Percentiles rank a stretch among this genome's conserved stretches.
These are phyloP conservation scores for Creolimax fragrantissima DNA, from an alignment of 78 protist genomes.

Conservation along the genomic window DNA sequence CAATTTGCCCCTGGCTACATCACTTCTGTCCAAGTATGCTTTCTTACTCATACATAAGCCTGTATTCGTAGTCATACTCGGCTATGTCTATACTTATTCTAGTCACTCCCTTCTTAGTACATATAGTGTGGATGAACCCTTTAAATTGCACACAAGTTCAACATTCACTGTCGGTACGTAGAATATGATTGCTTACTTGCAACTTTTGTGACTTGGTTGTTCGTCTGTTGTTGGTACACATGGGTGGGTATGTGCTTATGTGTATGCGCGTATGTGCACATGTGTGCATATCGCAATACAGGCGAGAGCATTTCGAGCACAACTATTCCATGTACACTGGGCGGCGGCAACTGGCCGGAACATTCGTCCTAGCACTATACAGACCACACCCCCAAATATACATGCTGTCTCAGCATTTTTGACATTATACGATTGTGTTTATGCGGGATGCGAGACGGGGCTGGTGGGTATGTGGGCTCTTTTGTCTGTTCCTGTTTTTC, in stretches of 20 bases:
- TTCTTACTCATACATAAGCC: neutral
- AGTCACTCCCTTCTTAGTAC: too few relatives aligned
- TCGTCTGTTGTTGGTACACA: neutral
- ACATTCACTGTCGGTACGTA: neutral
- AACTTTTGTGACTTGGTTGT: neutral
- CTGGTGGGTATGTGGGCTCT: too few relatives aligned
- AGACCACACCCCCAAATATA: neutral
- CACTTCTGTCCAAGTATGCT: too few relatives aligned
- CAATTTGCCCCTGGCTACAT: too few relatives aligned
- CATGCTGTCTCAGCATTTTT: neutral
- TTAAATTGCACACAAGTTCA: neutral
- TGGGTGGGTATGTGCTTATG: neutral
- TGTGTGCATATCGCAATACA: neutral
- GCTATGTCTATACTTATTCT: neutral
- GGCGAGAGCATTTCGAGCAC: neutral
- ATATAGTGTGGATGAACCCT: too few relatives aligned
- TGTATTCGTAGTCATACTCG: neutral
- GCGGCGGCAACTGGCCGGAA: neutral
- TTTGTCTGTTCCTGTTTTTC: too few relatives aligned
- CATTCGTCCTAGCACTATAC: neutral
- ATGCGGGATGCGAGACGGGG: neutral
- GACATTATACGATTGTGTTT: neutral
- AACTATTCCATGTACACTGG: neutral
- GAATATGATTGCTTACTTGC: neutral
- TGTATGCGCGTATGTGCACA: neutral